phyloP scores from a whole-genome alignment of 176 grass and related monocot genomes.

The Canna indica region DNA sequence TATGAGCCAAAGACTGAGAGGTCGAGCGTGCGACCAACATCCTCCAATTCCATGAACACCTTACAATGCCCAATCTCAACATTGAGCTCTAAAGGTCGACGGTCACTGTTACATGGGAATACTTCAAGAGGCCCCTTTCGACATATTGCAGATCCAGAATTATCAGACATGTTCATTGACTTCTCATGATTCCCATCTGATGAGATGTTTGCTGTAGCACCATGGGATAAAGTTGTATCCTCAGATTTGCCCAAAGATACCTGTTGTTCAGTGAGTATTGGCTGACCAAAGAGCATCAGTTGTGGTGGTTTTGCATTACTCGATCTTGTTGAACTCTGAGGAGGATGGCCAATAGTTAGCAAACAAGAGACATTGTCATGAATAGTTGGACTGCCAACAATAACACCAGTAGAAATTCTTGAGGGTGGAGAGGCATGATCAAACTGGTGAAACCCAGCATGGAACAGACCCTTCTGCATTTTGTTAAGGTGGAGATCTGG shows the following conservation, averaged over 20 bases:
- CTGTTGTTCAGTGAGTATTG: constrained; percentile 70
- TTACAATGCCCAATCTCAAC: constrained; percentile 58
- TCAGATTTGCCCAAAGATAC: constrained; percentile 24
- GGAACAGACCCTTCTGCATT: constrained; percentile 34
- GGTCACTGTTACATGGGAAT: constrained; percentile 10
- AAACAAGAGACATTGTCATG: constrained; percentile 15
- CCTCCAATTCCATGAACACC: constrained; percentile 69
- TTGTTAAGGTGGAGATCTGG: constrained; percentile 58
- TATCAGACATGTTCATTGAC: constrained; percentile 36
- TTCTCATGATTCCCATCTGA: constrained; percentile 49
- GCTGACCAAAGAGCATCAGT: constrained; percentile 60
- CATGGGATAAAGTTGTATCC: constrained; percentile 2
- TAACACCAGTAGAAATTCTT: constrained; percentile 34
- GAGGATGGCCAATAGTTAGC: constrained; percentile 13
- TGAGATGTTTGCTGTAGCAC: constrained; percentile 21
- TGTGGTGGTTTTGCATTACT: constrained; percentile 26
- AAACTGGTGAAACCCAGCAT: constrained; percentile 16
- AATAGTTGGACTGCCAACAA: constrained; percentile 17
- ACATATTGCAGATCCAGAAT: constrained; percentile 52
- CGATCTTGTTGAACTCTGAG: constrained; percentile 29
- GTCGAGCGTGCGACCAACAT: constrained; percentile 68
- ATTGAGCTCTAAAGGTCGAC: constrained; percentile 6
- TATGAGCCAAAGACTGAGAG: constrained; percentile 56
- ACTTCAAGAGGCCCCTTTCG: constrained; percentile 38
- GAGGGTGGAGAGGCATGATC: constrained; percentile 16